Conservation (phyloP, 2,329 filamentous ascomycete genomes). For the Phaeosphaeriaceae sp. region DNA sequence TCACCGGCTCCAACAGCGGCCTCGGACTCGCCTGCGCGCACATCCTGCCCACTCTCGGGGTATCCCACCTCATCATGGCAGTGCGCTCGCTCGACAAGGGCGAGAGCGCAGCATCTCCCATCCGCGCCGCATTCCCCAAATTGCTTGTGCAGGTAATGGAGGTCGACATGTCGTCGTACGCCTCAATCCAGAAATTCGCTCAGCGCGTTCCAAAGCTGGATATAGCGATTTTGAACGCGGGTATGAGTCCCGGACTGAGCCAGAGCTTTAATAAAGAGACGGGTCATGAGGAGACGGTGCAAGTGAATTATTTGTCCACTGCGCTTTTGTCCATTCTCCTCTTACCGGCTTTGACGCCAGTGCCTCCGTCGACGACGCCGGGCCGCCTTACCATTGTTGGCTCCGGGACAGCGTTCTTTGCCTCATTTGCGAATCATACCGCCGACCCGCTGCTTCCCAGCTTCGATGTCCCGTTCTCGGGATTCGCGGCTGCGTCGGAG, state of each 20-base stretch:
- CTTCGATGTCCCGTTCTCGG: slow-evolving; percentile 17
- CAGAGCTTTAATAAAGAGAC: slow-evolving; percentile 26
- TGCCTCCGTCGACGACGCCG: slow-evolving; percentile 3
- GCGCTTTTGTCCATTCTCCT: slow-evolving; percentile 60
- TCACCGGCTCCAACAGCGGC: slow-evolving; percentile 46
- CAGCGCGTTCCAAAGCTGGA: slow-evolving; percentile 19
- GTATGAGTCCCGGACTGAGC: slow-evolving; percentile 14
- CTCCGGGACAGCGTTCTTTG: not conserved
- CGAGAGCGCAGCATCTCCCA: slow-evolving; percentile 28
- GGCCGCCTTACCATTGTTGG: slow-evolving; percentile 18
- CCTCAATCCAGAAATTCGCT: slow-evolving; percentile 29
- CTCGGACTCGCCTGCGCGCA: slow-evolving; percentile 32
- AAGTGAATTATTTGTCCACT: slow-evolving; percentile 65
- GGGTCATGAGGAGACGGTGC: slow-evolving; percentile 51
- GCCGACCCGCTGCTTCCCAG: slow-evolving; percentile 19
- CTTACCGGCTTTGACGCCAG: slow-evolving; percentile 36
- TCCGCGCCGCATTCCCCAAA: slow-evolving; percentile 15
- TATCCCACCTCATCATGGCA: slow-evolving; percentile 36
- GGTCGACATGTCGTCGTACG: slow-evolving; percentile 33
- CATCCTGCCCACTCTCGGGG: slow-evolving; percentile 25
- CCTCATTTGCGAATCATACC: slow-evolving; percentile 13
- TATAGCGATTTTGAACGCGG: slow-evolving; percentile 48
- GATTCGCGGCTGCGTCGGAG: not conserved
- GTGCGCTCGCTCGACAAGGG: slow-evolving; percentile 36
- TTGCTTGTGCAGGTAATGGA: slow-evolving; percentile 34